Evolutionary conservation across 345 rosid species (phyloP).

Genomic region (Cochlearia excelsa): DNA sequence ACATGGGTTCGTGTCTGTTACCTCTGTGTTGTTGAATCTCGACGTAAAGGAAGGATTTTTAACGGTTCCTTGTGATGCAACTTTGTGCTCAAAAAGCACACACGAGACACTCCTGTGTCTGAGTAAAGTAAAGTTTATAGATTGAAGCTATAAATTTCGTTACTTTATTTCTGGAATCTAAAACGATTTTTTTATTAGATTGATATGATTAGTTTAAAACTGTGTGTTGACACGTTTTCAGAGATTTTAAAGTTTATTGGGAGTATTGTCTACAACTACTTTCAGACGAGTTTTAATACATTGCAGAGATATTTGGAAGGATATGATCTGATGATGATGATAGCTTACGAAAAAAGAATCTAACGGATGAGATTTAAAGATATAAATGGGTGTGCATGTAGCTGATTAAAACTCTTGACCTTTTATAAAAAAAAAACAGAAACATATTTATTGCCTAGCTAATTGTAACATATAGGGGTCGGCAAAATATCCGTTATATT

Average conservation of each 20-base stretch:
- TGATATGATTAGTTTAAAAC: slow-evolving; percentile 20
- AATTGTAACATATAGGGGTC: no score
- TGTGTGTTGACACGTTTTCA: slow-evolving; percentile 31
- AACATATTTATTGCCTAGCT: slow-evolving; percentile 19
- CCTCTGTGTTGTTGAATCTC: slow-evolving; percentile 9
- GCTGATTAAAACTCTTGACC: background rate
- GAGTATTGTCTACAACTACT: no score
- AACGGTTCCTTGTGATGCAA: background rate
- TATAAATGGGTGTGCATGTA: slow-evolving; percentile 1
- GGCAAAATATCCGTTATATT: no score
- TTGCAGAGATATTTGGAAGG: background rate
- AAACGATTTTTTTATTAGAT: slow-evolving; percentile 7
- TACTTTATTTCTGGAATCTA: slow-evolving; percentile 31
- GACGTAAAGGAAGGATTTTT: slow-evolving; percentile 11
- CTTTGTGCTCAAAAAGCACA: slow-evolving; percentile 24
- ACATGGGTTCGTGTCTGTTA: background rate
- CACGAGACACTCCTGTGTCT: slow-evolving; percentile 26
- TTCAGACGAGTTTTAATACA: slow-evolving; percentile 10
- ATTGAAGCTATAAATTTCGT: slow-evolving; percentile 7
- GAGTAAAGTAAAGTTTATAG: no score
- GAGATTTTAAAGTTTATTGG: background rate
- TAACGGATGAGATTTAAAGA: background rate
- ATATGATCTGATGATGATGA: background rate
- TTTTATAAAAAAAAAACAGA: background rate
- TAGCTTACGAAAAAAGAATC: background rate